phyloP scores from a whole-genome alignment of 2,329 filamentous ascomycete genomes.

The Lachnellula arida region DNA sequence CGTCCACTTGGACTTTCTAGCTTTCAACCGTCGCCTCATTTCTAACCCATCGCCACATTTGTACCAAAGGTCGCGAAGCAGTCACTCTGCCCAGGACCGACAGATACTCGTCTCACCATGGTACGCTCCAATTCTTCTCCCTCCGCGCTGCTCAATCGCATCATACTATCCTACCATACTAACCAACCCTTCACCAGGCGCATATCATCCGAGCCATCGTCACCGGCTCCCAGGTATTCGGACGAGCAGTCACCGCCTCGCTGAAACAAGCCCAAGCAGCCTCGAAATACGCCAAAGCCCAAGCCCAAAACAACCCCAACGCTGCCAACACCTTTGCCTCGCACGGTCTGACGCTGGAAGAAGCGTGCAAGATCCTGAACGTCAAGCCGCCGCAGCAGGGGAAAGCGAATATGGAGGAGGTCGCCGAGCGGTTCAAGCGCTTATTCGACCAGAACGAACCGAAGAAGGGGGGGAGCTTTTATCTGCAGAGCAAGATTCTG shows the following conservation, averaged over 20 bases:
- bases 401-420: slow-evolving; percentile 70
- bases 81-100: neutral
- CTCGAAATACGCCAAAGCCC: slow-evolving; percentile 72
- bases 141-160: neutral
- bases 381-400: slow-evolving; percentile 82
- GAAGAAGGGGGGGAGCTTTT: slow-evolving; percentile 94
- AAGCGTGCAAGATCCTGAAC: slow-evolving; percentile 96
- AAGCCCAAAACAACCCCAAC: slow-evolving; percentile 53
- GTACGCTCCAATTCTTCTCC: slow-evolving; percentile 8
- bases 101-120: slow-evolving; percentile 11
- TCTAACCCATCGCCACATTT: neutral
- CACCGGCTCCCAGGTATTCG: slow-evolving; percentile 85
- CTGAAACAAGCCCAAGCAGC: slow-evolving; percentile 93
- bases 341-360: slow-evolving; percentile 83
- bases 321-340: slow-evolving; percentile 43
- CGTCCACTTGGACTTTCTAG: neutral
- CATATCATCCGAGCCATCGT: slow-evolving; percentile 93
- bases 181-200: slow-evolving; percentile 53
- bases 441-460: slow-evolving; percentile 94
- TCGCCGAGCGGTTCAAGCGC: slow-evolving; percentile 86
- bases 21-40: neutral
- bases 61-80: neutral
- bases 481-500: slow-evolving; percentile 94
- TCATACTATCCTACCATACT: neutral
- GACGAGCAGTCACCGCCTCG: slow-evolving; percentile 87